A percentile compares a stretch with the other conserved stretches of the same genome.
These are phyloP conservation scores for Phytopythium sindhum DNA, from an alignment of 352 stramenopile species.

Conservation along the genomic window DNA sequence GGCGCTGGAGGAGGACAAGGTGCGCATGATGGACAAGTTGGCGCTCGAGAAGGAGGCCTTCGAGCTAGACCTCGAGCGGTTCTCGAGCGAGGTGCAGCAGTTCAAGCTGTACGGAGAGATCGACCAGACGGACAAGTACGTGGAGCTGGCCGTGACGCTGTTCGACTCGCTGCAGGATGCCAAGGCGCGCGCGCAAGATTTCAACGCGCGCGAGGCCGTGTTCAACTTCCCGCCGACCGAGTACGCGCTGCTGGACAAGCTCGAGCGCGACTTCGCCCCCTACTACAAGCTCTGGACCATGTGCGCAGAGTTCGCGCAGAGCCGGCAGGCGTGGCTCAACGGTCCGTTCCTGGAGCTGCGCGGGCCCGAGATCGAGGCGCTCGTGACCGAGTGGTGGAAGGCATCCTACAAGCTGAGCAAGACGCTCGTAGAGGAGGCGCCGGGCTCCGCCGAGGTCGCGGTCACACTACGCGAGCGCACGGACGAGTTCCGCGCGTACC, in stretches of 20 bases:
- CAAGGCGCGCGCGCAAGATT: slow-evolving; percentile 88
- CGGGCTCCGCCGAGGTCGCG: slow-evolving; percentile 86
- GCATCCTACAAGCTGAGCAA: slow-evolving; percentile 91
- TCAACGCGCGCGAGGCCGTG: slow-evolving; percentile 90
- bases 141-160: slow-evolving; percentile 80
- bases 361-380: slow-evolving; percentile 81
- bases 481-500: slow-evolving; percentile 89
- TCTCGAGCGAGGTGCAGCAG: slow-evolving; percentile 84
- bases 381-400: slow-evolving; percentile 94
- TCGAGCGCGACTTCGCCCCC: slow-evolving; percentile 85
- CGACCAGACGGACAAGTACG: slow-evolving; percentile 87
- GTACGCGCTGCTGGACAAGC: slow-evolving; percentile 82
- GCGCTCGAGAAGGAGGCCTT: slow-evolving; percentile 90
- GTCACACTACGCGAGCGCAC: slow-evolving; percentile 87
- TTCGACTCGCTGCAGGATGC: slow-evolving; percentile 91
- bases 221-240: slow-evolving; percentile 93
- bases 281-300: slow-evolving; percentile 96
- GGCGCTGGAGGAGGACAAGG: slow-evolving; percentile 89
- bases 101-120: slow-evolving; percentile 90
- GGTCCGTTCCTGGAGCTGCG: slow-evolving; percentile 91
- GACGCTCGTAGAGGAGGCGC: slow-evolving; percentile 84
- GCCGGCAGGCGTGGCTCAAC: slow-evolving; percentile 89
- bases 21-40: slow-evolving; percentile 93
- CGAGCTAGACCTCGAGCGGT: slow-evolving; percentile 80
- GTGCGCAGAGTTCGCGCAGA: slow-evolving; percentile 92